These are phyloP conservation scores for Hypocrella siamensis DNA, from an alignment of 2,329 filamentous ascomycete genomes.

Conservation along the genomic window DNA sequence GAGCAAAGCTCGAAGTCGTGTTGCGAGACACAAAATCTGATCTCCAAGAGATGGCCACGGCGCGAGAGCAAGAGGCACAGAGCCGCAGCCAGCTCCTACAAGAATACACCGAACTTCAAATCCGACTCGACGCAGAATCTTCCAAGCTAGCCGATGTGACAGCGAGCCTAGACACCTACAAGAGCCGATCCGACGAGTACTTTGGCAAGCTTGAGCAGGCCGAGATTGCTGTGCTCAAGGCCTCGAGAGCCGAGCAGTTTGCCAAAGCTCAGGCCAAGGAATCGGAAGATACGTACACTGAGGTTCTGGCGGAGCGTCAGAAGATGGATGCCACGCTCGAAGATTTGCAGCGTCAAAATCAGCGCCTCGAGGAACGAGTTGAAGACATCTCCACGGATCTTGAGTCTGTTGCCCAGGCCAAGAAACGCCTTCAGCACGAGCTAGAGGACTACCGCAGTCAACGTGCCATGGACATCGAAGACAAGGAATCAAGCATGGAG, in stretches of 20 bases:
- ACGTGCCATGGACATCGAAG: constrained; percentile 88
- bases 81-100: constrained; percentile 78
- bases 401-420: constrained; percentile 69
- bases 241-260: constrained; percentile 81
- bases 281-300: constrained; percentile 78
- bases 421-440: constrained; percentile 91
- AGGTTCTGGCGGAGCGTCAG: constrained; percentile 82
- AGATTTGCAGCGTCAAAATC: constrained; percentile 77
- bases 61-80: constrained; percentile 74
- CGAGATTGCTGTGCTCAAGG: constrained; percentile 88
- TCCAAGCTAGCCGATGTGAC: constrained; percentile 74
- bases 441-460: constrained; percentile 94
- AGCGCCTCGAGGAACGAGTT: constrained; percentile 77
- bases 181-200: constrained; percentile 84
- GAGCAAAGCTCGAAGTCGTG: constrained; percentile 68
- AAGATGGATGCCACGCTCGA: constrained; percentile 79
- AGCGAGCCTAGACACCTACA: constrained; percentile 77
- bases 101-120: constrained; percentile 87
- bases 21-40: constrained; percentile 73
- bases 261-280: constrained; percentile 80
- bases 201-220: constrained; percentile 95
- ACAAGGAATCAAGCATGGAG: constrained; percentile 91
- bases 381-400: constrained; percentile 88
- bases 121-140: constrained; percentile 75
- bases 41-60: constrained; percentile 60